Base-by-base conservation (phyloP, 345 rosid species). In the Brassica rapa region DNA sequence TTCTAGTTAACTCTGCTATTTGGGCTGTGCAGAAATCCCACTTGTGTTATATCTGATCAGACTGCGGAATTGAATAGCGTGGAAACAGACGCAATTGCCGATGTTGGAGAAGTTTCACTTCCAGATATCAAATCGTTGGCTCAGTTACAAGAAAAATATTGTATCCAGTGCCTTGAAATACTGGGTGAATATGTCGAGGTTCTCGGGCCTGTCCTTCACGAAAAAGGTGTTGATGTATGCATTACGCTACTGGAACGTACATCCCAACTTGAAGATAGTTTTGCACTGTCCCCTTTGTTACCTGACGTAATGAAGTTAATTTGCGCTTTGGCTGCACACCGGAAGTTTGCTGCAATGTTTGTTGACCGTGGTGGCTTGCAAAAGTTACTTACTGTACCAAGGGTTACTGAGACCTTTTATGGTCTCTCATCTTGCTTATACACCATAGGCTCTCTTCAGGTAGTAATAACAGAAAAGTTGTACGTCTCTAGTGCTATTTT, bases 251-350 rank as follows among this genome's bases (percentile, higher is more conserved):
- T 95, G 79, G 97, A 91, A 65, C 86, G 86, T 66, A 85, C 86
- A 74, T 88, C 86, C 75, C 86, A 84, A 75, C 56, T 72, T 41
- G 89, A 82, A 70, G 91, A 85, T 72, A 76, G 68, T 27, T 84
- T 87, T n/a, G 83, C 82, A 70, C 79, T 80, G 59, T 77, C 81
- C 32, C 75, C 79, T 39, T 84, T 95, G 53, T 85, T 91, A 84
- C 97, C 97, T 72, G 94, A 93, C 86, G 98, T 95, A 77, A 91
- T 91, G 98, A 95, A 95, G 88, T 89, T 95, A 70, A 93, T 95
- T 72, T 92, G 99, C 79, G 94, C 99, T 72, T 88, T 95, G 86
- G 99, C 98, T 77, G 97, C 99, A 41, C 98, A 93, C 77, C 87
- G 96, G 76, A 95, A 95, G 86, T 95, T 95, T 83, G 98, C 99